Base-by-base conservation (phyloP, 495 filamentous ascomycete species). In the Penicillium waksmanii region DNA sequence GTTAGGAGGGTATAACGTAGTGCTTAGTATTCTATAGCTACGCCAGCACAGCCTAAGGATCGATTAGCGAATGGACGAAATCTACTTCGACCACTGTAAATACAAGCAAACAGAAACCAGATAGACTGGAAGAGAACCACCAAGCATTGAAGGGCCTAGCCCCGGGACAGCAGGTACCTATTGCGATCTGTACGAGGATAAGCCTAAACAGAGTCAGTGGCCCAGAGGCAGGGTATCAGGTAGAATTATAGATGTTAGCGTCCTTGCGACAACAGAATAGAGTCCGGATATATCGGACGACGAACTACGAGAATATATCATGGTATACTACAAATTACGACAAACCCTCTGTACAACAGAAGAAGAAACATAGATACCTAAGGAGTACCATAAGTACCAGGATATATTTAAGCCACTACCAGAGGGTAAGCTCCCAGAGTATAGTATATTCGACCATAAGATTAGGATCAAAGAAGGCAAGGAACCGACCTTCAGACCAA, bases 351-450 rank as follows among this genome's bases (percentile, higher is more conserved):
- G 6, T 10, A 10, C 6, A 17, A 51, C 6, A 51, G 25, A 51
- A 21, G 21, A 57, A n/a, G 21, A 49, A 57, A 46, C 34, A 57
- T 10, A 21, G 35, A 50, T 57, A 36, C 46, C 46, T n/a, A 13
- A 51, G 19, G 55, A 57, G 31, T 57, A 57, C 35, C 23, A 18
- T 10, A 33, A 57, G 33, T 57, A 51, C 31, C 0, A 42, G 33
- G 55, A 57, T 40, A 10, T 57, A 2, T 57, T 57, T 23, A 51
- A n/a, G 12, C 19, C 34, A 57, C 31, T 23, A 51, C 9, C 18
- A 13, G 21, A 51, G 3, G 17, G 55, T 27, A 25, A 40, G 18
- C 31, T 57, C 42, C 55, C 17, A 31, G 46, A 57, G 17, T 10
- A 58, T 46, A 12, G 56, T 36, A 2, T 7, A 10, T 36, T 38